Evolutionary conservation across 441 rosid species (phyloP), one percentile per base, ranked within the genome.

Genomic region (Eruca vesicaria): DNA sequence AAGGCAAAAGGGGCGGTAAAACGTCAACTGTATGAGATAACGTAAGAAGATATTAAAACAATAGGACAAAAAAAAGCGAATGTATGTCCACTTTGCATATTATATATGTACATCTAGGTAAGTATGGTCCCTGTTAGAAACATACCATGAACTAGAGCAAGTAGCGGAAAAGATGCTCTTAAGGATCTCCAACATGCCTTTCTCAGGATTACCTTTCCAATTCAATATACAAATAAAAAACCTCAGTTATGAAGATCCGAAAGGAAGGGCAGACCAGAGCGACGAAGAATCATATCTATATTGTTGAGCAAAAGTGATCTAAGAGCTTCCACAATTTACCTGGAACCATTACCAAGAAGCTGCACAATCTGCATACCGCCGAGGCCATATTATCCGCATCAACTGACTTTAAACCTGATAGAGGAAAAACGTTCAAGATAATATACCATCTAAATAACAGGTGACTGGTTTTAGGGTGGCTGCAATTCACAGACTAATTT

Each of bases 281-380:
- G 12, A 52, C 19, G 26, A 18, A 28, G 50, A 35, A 61, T 59
- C 56, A 62, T 11, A 59, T 48, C 63, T 33, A 23, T 32, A 52
- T 23, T 33, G 29, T 6, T 62, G 59, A 55, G 55, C 16, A 69
- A 68, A 58, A 68, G 10, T 12, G 29, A 72, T 35, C 16, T n/a
- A 64, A 56, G 60, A 72, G 69, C 29, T 26, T 59, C 65, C 61
- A 72, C 19, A 19, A 74, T 58, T 71, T 36, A 92, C 99, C 96
- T 87, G 97, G 97, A 80, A 87, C 78, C 79, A 90, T 85, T 80
- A 94, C 88, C 81, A 90, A 78, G 76, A 94, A 84, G 85, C 97
- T 85, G 78, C 91, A 92, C 65, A 92, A 38, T 77, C 92, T 92
- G 83, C 66, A 84, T 74, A 94, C 66, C n/a, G 81, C 81, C 66